Evolutionary conservation across 2,329 filamentous ascomycete species (phyloP), one percentile per base, ranked within the genome.

Genomic region (Septoria linicola): DNA sequence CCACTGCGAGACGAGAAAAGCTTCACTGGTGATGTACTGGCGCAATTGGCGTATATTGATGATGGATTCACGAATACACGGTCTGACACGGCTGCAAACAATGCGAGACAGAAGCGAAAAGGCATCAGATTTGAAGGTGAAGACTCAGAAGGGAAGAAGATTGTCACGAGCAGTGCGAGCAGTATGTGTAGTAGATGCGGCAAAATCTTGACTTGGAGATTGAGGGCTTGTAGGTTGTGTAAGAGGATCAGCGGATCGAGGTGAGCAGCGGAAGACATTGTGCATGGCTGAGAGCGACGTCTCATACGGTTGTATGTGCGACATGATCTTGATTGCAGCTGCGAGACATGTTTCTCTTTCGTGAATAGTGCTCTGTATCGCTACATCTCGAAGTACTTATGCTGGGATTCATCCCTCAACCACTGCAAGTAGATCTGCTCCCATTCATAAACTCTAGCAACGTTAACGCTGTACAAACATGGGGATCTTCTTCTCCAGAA

Each of bases 181-280:
- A 48, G 44, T 48, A 25, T 48, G 19, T 48, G 44, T 23, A 48
- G 44, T 41, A 32, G 17, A 8, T 48, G 44, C 8, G 44, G 44
- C 4, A 48, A 48, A 17, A 34, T 48, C 17, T 32, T 48, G 17
- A 36, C 34, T 16, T 48, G 44, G 44, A 41, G 25, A 27, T 17
- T 23, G 21, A 48, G 36, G 36, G 25, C 36, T 19, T 48, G 44
- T 41, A 8, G 44, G 25, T 48, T 35, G 44, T 48, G 44, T 8
- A 41, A 25, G 36, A 40, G 44, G 36, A 32, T 48, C 16, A 48
- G 44, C 25, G 44, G 36, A 17, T 36, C 23, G 13, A 27, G 16
- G 21, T 19, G 44, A 30, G 11, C 16, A 20, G 19, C 16, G 17
- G 36, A n/a, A 13, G 4, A 23, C 13, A 13, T 13, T 8, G 16